Evolutionary conservation across 176 grass and related monocot species (phyloP), one percentile per base, ranked within the genome.

Genomic region (Juncus inflexus): DNA sequence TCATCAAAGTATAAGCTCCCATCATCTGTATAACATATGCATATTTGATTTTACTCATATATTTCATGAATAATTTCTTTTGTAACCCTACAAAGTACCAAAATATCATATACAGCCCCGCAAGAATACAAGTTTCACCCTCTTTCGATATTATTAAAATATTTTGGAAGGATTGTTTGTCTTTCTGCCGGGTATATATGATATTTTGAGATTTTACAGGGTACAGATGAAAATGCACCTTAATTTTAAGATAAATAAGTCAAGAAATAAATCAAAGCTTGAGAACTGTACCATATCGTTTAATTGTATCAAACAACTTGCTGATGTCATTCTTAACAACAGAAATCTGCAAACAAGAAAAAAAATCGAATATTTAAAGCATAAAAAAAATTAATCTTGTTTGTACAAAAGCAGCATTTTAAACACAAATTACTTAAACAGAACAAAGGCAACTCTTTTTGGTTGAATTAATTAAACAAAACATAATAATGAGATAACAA

Each of bases 1-100:
- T 99, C 95, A 39, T 99, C 89, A 52, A 99, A 99, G 83, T 94
- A 99, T 50, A 87, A 84, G 28, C 80, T 86, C 42, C 89, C 86
- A 57, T 99, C 95, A 61, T 90, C 95, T 99, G 59, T 16, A 56
- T 28, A 69, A 38, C 19, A 79, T 61, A 39, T 47, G 47, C 36
- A 77, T 58, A 43, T 40, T 40, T 60, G 15, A 70, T 57, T 39
- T 35, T 47, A 8, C 61, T 41, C n/a, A 55, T 28, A 28, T 28
- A 10, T 52, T 56, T 15, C 71, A 64, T 59, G 37, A 40, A 8
- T 37, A 52, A 54, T 41, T 62, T 35, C 5, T 37, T 40, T 9
- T 1, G 62, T n/a, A 0, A 63, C 64, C 37, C 0, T 3, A 53
- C 54, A 12, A 13, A 56, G 10, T 11, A 13, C 52, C 52, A 10